phyloP scores from a whole-genome alignment of 179 eudicot species.

The Dionaea muscipula region DNA sequence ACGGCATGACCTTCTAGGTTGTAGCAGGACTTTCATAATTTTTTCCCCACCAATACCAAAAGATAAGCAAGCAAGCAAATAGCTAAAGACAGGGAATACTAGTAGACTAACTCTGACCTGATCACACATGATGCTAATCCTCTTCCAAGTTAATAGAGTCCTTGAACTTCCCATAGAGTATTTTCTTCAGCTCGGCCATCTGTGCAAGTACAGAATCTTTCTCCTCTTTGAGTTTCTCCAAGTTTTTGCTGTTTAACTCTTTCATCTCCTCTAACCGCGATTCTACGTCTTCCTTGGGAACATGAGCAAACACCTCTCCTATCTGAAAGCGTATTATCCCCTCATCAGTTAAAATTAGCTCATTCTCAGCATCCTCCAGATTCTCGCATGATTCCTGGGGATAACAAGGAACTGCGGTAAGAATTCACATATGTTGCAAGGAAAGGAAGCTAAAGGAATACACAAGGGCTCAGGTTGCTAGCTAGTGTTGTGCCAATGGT shows the following conservation, averaged over 20 bases:
- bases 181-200: constrained; percentile 76
- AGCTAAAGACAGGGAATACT: no score
- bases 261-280: constrained; percentile 65
- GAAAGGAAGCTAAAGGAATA: not conserved
- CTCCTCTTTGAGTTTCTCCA: constrained; percentile 81
- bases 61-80: no score
- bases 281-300: constrained; percentile 81
- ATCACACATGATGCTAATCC: constrained; percentile 19
- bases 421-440: not conserved
- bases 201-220: constrained; percentile 53
- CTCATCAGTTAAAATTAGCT: constrained; percentile 77
- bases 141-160: constrained; percentile 96
- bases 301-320: constrained; percentile 92
- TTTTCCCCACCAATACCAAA: no score
- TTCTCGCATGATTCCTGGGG: constrained; percentile 47
- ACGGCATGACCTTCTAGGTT: no score
- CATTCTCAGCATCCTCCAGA: constrained; percentile 86
- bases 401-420: constrained; percentile 2
- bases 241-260: constrained; percentile 43
- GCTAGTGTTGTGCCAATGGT: no score
- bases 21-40: no score
- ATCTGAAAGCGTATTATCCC: constrained; percentile 79
- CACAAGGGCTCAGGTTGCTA: not conserved
- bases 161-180: constrained; percentile 77
- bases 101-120: no score